Evolutionary conservation across 2,329 filamentous ascomycete genomes (phyloP), one percentile per base, ranked within the genome.

Genomic region (Stylonectria norvegica): DNA sequence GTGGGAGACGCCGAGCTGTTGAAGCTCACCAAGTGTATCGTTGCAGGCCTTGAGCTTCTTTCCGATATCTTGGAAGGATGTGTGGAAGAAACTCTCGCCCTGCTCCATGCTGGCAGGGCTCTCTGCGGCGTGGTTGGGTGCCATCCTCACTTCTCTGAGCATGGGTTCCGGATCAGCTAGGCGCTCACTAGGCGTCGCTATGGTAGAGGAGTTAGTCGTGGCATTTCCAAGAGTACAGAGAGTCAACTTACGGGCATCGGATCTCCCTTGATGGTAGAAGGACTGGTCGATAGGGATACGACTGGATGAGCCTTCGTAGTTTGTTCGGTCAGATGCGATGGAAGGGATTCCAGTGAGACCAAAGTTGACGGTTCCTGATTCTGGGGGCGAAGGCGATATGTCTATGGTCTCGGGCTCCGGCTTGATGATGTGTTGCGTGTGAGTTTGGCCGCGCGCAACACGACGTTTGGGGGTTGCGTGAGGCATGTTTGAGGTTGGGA

Each of bases 1-100:
- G 14, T 85, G 78, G 35, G 85, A 81, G 1, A 95, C 81, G 0
- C 85, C 86, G 0, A 91, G 73, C 5, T 81, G 74, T 36, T 87
- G 79, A 0, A 95, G 74, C 34, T 84, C 77, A 3, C 78, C 78
- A 0, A 89, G 74, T 0, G 78, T 78, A 33, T 85, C 72, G 2
- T 88, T 82, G 34, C 82, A 78, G 0, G 76, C 71, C 36, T 84
- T 85, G 1, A 85, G 65, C 32, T 79, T 73, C n/a, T 73, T 69
- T 0, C 81, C 81, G 4, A 89, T 78, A 5, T 75, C 72, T 30
- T 65, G 61, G 27, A 71, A 71, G 1, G 68, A 71, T 2, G 61
- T 63, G 28, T 70, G 62, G 25, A 69, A 68, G 45, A 69, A 69
- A 37, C 62, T 66, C 18, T 68, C 67, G 2, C 38, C 41, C 6